Conservation (phyloP, 1,139 yeast species). For the Yamadazyma membranifaciens region DNA sequence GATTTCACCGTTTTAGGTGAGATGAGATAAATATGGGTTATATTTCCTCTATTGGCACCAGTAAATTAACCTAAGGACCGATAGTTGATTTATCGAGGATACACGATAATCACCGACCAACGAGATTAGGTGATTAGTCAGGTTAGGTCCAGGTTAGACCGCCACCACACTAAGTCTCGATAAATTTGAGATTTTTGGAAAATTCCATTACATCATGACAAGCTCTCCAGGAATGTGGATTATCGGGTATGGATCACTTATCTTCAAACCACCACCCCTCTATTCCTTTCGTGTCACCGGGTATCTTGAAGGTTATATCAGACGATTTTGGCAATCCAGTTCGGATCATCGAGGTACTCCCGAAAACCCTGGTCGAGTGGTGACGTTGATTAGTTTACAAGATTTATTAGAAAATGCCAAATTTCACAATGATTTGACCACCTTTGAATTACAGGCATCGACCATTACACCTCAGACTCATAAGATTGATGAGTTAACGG, state of each 20-base stretch:
- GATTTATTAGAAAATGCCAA: conserved; percentile 44
- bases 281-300: conserved; percentile 65
- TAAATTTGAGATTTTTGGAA: not conserved
- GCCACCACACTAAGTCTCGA: not conserved
- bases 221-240: conserved; percentile 57
- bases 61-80: too few species aligned
- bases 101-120: too few species aligned
- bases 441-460: conserved; percentile 32
- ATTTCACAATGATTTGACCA: conserved; percentile 46
- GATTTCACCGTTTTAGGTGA: not conserved
- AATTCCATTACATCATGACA: not conserved
- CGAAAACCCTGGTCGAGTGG: conserved; percentile 82
- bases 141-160: too few species aligned
- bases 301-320: conserved; percentile 66
- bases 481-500: conserved; percentile 21
- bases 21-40: too few species aligned
- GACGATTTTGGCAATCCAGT: conserved; percentile 91
- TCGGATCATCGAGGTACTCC: conserved; percentile 91
- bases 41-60: too few species aligned
- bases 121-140: too few species aligned
- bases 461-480: conserved; percentile 12
- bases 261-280: conserved; percentile 89
- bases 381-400: conserved; percentile 63
- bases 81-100: too few species aligned
- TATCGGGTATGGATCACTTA: conserved; percentile 87